Evolutionary conservation across 352 stramenopile species (phyloP).

Genomic region (Phytophthora pinifolia): DNA sequence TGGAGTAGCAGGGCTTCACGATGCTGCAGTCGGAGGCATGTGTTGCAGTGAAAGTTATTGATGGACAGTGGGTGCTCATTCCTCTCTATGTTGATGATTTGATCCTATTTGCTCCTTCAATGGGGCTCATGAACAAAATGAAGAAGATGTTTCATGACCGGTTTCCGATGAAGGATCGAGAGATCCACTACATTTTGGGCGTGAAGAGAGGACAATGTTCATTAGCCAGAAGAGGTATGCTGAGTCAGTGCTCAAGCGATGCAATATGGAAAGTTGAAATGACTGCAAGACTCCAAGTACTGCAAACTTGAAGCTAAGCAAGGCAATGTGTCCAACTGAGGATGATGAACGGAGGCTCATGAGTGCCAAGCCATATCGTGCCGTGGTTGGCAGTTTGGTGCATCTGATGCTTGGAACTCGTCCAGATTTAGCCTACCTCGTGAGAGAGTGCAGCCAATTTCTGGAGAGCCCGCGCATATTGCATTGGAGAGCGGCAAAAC

Average conservation of each 20-base stretch:
- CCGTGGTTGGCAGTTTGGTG: constrained; percentile 13
- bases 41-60: constrained; percentile 19
- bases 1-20: constrained; percentile 16
- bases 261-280: constrained; percentile 24
- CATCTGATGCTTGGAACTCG: constrained; percentile 21
- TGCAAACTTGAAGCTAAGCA: constrained; percentile 14
- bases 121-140: constrained; percentile 4
- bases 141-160: constrained; percentile 9
- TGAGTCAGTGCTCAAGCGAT: constrained; percentile 11
- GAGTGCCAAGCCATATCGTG: constrained; percentile 6
- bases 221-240: constrained; percentile 22
- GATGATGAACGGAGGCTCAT: constrained; percentile 9
- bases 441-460: constrained; percentile 22
- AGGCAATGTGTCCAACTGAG: constrained; percentile 16
- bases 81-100: constrained; percentile 29
- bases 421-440: constrained; percentile 15
- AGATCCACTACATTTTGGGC: constrained; percentile 24
- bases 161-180: constrained; percentile 28
- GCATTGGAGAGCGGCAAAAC: constrained; percentile 20
- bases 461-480: constrained; percentile 15
- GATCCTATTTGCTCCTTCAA: constrained; percentile 22
- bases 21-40: constrained; percentile 20
- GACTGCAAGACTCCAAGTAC: constrained; percentile 10
- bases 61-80: constrained; percentile 18
- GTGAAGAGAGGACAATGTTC: constrained; percentile 8